phyloP scores from a whole-genome alignment of 139 green algal genomes.

The Chlamydomonas urium region DNA sequence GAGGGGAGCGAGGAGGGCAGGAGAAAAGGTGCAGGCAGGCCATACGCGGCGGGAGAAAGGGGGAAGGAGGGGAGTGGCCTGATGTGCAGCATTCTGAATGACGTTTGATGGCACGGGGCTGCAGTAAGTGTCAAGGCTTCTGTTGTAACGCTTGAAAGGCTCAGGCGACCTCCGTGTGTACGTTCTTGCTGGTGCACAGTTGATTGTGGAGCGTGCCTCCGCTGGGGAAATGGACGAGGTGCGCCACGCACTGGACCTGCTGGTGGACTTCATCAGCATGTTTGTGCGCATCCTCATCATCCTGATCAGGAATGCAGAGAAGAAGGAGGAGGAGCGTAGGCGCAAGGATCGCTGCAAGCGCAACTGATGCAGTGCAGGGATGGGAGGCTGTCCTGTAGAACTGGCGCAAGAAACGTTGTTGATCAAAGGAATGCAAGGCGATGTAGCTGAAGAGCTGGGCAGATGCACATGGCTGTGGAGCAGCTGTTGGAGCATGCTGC shows the following conservation, averaged over 20 bases:
- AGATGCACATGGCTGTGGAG: no score
- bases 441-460: no score
- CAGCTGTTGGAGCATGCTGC: no score
- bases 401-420: no score
- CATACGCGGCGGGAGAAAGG: no score
- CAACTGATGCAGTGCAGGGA: neutral
- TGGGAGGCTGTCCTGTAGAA: no score
- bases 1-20: no score
- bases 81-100: no score
- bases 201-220: constrained; percentile 42
- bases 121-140: neutral
- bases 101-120: neutral
- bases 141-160: no score
- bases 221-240: constrained; percentile 32
- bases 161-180: constrained; percentile 2
- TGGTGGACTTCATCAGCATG: constrained; percentile 45
- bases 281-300: constrained; percentile 69
- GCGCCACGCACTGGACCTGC: constrained; percentile 25
- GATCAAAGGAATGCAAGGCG: no score
- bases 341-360: constrained; percentile 7
- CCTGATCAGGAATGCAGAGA: constrained; percentile 53
- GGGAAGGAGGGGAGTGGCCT: neutral
- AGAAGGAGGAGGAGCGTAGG: constrained; percentile 24
- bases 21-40: no score
- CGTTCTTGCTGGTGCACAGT: constrained; percentile 14